These are phyloP conservation scores for Salvia rosmarinus DNA, from an alignment of 257 asterid genomes.

Conservation along the genomic window DNA sequence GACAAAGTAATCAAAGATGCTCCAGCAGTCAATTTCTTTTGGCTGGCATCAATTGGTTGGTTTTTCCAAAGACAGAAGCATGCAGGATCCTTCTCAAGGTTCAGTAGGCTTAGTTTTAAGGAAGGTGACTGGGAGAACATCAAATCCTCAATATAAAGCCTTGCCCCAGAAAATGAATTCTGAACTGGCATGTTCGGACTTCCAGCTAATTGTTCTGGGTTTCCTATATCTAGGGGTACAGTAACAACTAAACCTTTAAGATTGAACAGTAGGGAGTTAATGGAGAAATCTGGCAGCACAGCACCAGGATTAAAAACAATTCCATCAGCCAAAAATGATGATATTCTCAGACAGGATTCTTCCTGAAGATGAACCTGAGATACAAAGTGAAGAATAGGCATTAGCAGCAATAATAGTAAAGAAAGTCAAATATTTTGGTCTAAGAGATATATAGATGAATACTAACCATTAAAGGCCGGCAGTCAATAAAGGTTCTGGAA, in stretches of 20 bases:
- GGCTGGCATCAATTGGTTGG: slow-evolving; percentile 96
- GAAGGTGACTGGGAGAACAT: slow-evolving; percentile 81
- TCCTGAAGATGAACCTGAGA: slow-evolving; percentile 94
- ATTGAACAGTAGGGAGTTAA: slow-evolving; percentile 59
- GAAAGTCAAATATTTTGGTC: not conserved
- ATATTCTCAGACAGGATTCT: slow-evolving; percentile 92
- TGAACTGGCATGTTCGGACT: slow-evolving; percentile 43
- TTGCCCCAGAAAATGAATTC: slow-evolving; percentile 84
- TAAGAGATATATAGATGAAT: slow-evolving; percentile 4
- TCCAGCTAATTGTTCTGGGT: slow-evolving; percentile 41
- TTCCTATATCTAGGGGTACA: slow-evolving; percentile 65
- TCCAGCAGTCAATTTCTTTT: slow-evolving; percentile 68
- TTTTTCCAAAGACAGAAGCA: slow-evolving; percentile 95
- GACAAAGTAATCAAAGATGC: slow-evolving; percentile 81
- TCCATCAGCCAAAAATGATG: slow-evolving; percentile 95
- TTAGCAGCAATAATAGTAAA: slow-evolving; percentile 20
- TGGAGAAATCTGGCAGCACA: slow-evolving; percentile 71
- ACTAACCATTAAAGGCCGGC: slow-evolving; percentile 85
- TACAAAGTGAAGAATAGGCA: slow-evolving; percentile 35
- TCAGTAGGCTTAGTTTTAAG: slow-evolving; percentile 58
- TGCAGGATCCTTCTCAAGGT: slow-evolving; percentile 90
- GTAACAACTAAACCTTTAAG: slow-evolving; percentile 77
- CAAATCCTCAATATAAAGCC: slow-evolving; percentile 77
- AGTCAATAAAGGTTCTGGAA: slow-evolving; percentile 77
- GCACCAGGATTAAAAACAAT: slow-evolving; percentile 68